A percentile compares a stretch with the other conserved stretches of the same genome.
phyloP scores from a whole-genome alignment of 805 yeast species.

The Starmerella floris region DNA sequence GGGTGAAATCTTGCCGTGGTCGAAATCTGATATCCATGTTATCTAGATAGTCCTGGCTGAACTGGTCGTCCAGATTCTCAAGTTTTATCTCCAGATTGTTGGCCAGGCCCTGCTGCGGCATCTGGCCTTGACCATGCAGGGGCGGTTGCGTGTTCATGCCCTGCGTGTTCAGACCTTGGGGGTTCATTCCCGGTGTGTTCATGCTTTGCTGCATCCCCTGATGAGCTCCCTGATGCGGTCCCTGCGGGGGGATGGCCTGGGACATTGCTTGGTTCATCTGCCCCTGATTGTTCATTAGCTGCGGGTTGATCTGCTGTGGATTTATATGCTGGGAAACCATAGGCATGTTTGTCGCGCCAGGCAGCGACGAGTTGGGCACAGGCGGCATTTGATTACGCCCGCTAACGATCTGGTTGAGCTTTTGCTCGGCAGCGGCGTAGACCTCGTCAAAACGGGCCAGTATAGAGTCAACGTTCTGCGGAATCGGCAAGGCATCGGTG shows the following conservation, averaged over 20 bases:
- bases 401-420: neutral
- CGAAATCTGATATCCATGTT: neutral
- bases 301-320: neutral
- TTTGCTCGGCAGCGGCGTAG: constrained; percentile 18
- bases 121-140: neutral
- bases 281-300: neutral
- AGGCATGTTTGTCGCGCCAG: neutral
- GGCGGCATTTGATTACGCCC: neutral
- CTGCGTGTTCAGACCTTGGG: neutral
- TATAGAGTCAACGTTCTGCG: constrained; percentile 21
- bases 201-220: neutral
- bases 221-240: neutral
- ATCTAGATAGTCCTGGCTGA: neutral
- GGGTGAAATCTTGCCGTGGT: neutral
- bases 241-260: neutral
- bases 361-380: neutral
- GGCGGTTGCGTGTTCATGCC: neutral
- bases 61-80: neutral
- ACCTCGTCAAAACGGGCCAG: constrained; percentile 22
- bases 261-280: neutral
- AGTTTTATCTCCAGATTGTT: neutral
- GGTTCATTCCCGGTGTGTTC: neutral
- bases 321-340: neutral
- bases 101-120: neutral
- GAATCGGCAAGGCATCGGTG: constrained; percentile 33